phyloP scores from a whole-genome alignment of 495 filamentous ascomycete species.

The Penicillium paradoxum region DNA sequence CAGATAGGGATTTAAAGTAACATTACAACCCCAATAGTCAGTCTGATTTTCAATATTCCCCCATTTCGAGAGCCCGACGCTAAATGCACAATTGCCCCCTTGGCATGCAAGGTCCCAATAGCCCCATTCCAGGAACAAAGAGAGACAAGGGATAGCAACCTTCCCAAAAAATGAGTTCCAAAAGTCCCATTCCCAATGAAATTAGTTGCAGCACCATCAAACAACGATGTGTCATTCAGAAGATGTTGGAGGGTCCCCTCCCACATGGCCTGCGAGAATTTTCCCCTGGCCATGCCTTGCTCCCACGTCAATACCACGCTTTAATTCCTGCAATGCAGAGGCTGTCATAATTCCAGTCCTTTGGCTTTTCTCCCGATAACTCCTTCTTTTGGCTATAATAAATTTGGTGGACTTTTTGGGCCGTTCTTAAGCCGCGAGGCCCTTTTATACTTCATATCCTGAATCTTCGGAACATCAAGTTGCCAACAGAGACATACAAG shows the following conservation, averaged over 20 bases:
- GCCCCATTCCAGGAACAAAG: slow-evolving; percentile 13
- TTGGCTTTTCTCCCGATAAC: slow-evolving; percentile 13
- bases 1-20: not conserved
- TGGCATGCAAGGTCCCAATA: slow-evolving; percentile 27
- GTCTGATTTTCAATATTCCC: not conserved
- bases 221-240: slow-evolving; percentile 20
- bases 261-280: slow-evolving; percentile 20
- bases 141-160: slow-evolving; percentile 16
- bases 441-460: slow-evolving; percentile 1
- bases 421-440: not conserved
- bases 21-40: not conserved
- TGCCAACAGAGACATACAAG: not conserved
- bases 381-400: slow-evolving; percentile 16
- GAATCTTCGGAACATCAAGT: not conserved
- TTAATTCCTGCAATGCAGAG: not conserved
- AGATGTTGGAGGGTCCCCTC: not conserved
- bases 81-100: slow-evolving; percentile 2
- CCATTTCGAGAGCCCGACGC: not conserved
- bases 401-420: not conserved
- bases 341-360: not conserved
- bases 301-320: slow-evolving; percentile 22
- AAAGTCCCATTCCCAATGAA: slow-evolving; percentile 7
- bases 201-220: slow-evolving; percentile 2
- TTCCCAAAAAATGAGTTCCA: not conserved
- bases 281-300: slow-evolving; percentile 19